Percentiles rank a stretch among this genome's conserved stretches.
phyloP scores from a whole-genome alignment of 192 early-diverging fungal species.

The Podila epigama region DNA sequence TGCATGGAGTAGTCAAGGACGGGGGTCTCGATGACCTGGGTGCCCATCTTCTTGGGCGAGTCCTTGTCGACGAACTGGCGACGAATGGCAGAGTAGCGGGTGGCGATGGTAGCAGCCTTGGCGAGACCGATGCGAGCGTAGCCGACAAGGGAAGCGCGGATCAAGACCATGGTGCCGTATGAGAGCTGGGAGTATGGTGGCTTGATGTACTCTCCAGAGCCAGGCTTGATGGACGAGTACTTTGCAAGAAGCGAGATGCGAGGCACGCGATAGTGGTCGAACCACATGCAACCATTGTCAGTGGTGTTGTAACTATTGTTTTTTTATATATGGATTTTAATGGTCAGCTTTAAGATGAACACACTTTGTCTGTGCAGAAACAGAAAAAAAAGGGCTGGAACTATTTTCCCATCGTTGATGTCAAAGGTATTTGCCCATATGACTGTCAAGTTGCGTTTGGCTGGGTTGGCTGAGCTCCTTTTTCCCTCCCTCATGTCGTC shows the following conservation, averaged over 20 bases:
- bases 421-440: background rate
- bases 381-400: too few relatives aligned
- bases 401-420: background rate
- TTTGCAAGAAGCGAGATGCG: conserved; percentile 79
- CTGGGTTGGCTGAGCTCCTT: background rate
- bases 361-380: background rate
- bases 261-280: conserved; percentile 83
- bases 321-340: background rate
- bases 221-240: conserved; percentile 71
- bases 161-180: conserved; percentile 87
- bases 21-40: conserved; percentile 65
- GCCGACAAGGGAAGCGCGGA: conserved; percentile 80
- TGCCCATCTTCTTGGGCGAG: conserved; percentile 54
- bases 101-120: conserved; percentile 73
- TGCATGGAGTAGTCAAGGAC: conserved; percentile 82
- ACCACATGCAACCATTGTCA: conserved; percentile 88
- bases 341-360: background rate
- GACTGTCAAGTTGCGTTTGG: background rate
- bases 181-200: conserved; percentile 83
- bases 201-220: conserved; percentile 72
- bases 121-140: conserved; percentile 65
- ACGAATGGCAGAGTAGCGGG: conserved; percentile 75
- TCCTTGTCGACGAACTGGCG: conserved; percentile 75
- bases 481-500: background rate
- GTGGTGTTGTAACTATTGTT: conserved; percentile 69